Conservation (phyloP, 2,329 filamentous ascomycete species). For the Penicillium hesseltinei region DNA sequence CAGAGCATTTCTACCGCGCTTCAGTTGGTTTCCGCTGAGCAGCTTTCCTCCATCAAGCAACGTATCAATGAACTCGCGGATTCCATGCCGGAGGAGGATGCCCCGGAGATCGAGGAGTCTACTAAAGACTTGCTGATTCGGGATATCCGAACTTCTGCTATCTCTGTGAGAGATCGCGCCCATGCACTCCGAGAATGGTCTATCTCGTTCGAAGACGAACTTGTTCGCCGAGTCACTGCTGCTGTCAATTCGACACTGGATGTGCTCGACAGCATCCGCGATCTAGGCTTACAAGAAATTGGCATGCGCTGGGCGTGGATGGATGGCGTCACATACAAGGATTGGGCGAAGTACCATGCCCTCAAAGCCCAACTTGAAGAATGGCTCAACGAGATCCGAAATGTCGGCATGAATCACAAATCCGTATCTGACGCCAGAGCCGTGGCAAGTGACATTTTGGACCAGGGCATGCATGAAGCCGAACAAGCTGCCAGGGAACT, state of each 20-base stretch:
- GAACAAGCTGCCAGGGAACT: conserved; percentile 78
- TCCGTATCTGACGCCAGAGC: conserved; percentile 67
- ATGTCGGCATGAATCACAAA: conserved; percentile 71
- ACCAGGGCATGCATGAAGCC: conserved; percentile 75
- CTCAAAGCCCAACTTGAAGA: conserved; percentile 78
- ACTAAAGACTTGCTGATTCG: conserved; percentile 53
- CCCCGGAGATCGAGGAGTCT: conserved; percentile 51
- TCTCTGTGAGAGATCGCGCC: conserved; percentile 72
- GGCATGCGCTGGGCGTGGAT: conserved; percentile 95
- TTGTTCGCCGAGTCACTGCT: conserved; percentile 65
- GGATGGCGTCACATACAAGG: conserved; percentile 92
- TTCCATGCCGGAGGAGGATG: conserved; percentile 58
- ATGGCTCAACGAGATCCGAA: conserved; percentile 80
- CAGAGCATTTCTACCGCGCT: conserved; percentile 62
- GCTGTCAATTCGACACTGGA: conserved; percentile 78
- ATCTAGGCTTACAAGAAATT: conserved; percentile 83
- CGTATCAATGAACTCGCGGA: conserved; percentile 59
- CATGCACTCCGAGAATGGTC: conserved; percentile 77
- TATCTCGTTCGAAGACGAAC: conserved; percentile 66
- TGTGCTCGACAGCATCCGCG: conserved; percentile 77
- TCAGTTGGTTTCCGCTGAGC: conserved; percentile 62
- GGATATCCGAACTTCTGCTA: conserved; percentile 65
- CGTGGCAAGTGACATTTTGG: conserved; percentile 68
- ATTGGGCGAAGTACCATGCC: conserved; percentile 93
- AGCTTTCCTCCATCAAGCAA: conserved; percentile 64